Base-by-base conservation (phyloP, 495 filamentous ascomycete species). In the Neurospora sp. region DNA sequence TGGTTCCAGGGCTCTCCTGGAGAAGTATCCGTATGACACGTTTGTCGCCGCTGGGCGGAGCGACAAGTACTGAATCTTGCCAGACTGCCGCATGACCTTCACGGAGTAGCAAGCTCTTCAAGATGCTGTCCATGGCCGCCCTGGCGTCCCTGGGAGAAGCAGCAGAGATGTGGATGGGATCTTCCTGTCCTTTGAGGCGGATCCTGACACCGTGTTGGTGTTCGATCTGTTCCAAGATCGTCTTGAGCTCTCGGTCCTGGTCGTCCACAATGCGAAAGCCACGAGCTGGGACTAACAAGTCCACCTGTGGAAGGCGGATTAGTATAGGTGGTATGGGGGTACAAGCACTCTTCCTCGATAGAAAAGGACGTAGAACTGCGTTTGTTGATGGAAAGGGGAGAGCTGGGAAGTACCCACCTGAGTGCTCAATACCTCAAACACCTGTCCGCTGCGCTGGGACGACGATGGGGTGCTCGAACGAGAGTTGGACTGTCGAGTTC, bases 191-290 rank as follows among this genome's bases (percentile, higher is more conserved):
- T 7, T 45, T 43, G 11, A 39, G 39, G 34, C 74, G 34, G 17
- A 79, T 75, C 39, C n/a, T 45, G 6, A 76, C 73, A 8, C 69
- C 15, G 9, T 72, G 72, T 2, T 73, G 45, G 0, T 17, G 6
- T 17, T 72, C 71, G 15, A 80, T 75, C 19, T 76, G 76, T 8
- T 54, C 11, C 39, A 80, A 8, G 1, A 74, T 11, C 1, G 62
- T 45, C 40, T 54, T 54, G 59, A 73, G 37, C n/a, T 76, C 73
- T 24, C 62, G 40, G 39, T 78, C 74, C 31, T 62, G 36, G 0
- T 71, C 72, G 66, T 79, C 75, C 39, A 77, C 17, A 28, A 74
- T 71, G 24, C 73, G 73, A 73, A 69, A 76, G 5, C 70, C 45
- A 19, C 39, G 37, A 4, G 43, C 28, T 24, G 73, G 70, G 11